Conservation (phyloP, 441 rosid species). For the Erysimum cheiri region DNA sequence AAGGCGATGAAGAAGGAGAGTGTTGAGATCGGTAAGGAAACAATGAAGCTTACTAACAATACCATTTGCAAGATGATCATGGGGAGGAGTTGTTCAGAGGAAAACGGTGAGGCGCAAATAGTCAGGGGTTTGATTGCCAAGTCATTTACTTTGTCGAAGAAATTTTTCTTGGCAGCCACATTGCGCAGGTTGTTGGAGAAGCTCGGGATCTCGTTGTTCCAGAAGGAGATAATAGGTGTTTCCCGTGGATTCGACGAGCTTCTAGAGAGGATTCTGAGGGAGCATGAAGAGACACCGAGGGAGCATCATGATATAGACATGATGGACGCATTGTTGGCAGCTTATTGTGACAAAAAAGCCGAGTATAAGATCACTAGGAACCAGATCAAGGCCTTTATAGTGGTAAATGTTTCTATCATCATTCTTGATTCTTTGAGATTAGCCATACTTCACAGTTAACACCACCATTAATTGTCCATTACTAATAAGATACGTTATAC, state of each 20-base stretch:
- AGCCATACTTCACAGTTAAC: too few species aligned
- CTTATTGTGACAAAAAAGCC: neutral
- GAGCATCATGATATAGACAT: neutral
- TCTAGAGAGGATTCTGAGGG: neutral
- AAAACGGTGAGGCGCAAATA: neutral
- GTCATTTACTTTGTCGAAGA: neutral
- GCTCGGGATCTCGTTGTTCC: neutral
- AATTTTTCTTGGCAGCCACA: neutral
- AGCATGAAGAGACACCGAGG: neutral
- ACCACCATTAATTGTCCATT: too few species aligned
- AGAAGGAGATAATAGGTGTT: neutral
- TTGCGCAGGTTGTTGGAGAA: neutral
- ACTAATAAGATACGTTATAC: too few species aligned
- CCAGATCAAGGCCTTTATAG: neutral
- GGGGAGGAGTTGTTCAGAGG: slow-evolving; percentile 2
- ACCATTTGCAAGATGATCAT: neutral
- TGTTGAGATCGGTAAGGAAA: neutral
- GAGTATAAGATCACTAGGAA: neutral
- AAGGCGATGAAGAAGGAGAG: neutral
- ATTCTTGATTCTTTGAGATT: too few species aligned
- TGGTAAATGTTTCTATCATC: neutral
- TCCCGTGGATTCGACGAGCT: neutral
- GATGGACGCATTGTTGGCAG: neutral
- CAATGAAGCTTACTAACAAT: neutral
- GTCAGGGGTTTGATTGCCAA: neutral